These are phyloP conservation scores for Xerocomellus chrysenteron DNA, from an alignment of 768 basidiomycete species.

Conservation along the genomic window DNA sequence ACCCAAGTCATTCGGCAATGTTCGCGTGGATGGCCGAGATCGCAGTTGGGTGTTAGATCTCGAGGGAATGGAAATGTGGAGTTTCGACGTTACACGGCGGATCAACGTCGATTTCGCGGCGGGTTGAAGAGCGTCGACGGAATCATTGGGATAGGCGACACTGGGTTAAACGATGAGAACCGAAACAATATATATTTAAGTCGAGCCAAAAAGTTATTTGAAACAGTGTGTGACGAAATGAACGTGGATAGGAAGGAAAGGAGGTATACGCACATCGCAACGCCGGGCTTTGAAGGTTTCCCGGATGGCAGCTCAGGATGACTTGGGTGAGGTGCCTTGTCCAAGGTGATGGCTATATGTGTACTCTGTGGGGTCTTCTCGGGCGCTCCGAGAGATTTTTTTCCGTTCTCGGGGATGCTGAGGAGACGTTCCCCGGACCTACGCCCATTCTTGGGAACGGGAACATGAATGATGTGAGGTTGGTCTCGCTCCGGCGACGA, in stretches of 20 bases:
- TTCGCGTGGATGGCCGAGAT: slow-evolving; percentile 15
- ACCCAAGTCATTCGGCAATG: slow-evolving; percentile 1
- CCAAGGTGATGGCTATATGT: not conserved
- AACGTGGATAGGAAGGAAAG: not conserved
- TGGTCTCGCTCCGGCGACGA: slow-evolving; percentile 16
- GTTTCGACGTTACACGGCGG: slow-evolving; percentile 32
- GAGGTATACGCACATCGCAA: slow-evolving; percentile 15
- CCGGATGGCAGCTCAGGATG: not conserved
- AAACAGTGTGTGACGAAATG: not conserved
- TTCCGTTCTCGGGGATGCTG: not conserved
- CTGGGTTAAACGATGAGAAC: slow-evolving; percentile 6
- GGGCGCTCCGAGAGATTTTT: not conserved
- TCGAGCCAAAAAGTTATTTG: not conserved
- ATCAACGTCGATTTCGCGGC: slow-evolving; percentile 20
- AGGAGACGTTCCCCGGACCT: slow-evolving; percentile 4
- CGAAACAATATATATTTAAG: not conserved
- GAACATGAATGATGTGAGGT: slow-evolving; percentile 8
- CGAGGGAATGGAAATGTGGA: slow-evolving; percentile 23
- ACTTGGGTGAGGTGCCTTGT: not conserved
- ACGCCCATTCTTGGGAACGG: not conserved
- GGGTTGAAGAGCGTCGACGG: not conserved
- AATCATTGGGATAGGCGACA: not conserved
- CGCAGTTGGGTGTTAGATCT: slow-evolving; percentile 9
- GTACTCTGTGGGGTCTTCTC: not conserved
- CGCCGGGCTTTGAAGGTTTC: not conserved